Evolutionary conservation across 345 rosid species (phyloP).

Genomic region (Ceriops zippeliana): DNA sequence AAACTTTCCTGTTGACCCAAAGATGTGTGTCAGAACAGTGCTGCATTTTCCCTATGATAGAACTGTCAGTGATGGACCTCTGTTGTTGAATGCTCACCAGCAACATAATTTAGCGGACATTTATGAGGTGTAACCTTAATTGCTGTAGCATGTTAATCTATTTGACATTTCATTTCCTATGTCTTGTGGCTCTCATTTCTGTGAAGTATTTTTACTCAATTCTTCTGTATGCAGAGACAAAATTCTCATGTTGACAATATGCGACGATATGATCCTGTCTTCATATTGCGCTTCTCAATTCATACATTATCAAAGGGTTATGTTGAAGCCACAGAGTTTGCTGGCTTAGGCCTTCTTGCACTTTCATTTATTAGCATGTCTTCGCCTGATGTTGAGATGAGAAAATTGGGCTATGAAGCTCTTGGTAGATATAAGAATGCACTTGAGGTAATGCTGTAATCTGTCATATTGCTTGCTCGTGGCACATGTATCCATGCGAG

Average conservation of each 20-base stretch:
- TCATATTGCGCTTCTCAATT: constrained; percentile 64
- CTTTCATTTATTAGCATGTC: constrained; percentile 77
- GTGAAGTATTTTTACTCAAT: background rate
- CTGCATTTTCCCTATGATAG: constrained; percentile 65
- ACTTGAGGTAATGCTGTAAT: constrained; percentile 56
- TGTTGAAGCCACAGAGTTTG: constrained; percentile 76
- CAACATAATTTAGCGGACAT: background rate
- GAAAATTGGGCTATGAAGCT: constrained; percentile 77
- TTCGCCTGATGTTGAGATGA: constrained; percentile 73
- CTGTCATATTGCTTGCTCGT: background rate
- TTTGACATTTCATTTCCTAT: constrained; percentile 6
- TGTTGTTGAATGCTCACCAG: background rate
- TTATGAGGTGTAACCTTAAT: constrained; percentile 11
- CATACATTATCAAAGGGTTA: constrained; percentile 55
- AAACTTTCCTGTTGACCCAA: constrained; percentile 74
- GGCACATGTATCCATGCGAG: no score
- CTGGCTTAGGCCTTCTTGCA: constrained; percentile 86
- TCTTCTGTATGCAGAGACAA: constrained; percentile 27
- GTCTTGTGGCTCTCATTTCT: background rate
- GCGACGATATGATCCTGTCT: constrained; percentile 74
- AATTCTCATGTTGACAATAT: constrained; percentile 26
- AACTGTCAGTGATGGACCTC: constrained; percentile 17
- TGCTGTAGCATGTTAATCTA: background rate
- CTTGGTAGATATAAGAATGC: constrained; percentile 56
- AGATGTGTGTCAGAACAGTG: constrained; percentile 61